Base-by-base conservation (phyloP, 2,329 filamentous ascomycete species). In the Colletotrichum higginsianum region DNA sequence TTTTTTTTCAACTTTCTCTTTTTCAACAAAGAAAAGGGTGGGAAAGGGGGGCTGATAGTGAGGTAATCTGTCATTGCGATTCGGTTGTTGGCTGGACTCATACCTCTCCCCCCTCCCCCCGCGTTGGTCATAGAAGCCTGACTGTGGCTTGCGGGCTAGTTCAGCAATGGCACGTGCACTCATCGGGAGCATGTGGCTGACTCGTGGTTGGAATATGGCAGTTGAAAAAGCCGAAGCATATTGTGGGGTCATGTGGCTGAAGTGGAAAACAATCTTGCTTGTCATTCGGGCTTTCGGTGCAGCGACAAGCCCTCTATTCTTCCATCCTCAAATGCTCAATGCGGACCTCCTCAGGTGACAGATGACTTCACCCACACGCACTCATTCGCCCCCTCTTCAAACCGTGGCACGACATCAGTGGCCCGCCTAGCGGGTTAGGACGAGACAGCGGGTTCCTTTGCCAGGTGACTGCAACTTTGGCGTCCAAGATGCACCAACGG, bases 351-450 rank as follows among this genome's bases (percentile, higher is more conserved):
- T 35, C 30, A 35, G 30, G 30, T 35, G 30, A 44, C 55, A 21
- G 35, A 58, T 65, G 44, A 52, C 66, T 63, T 63, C 49, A 53
- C 47, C 7, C 55, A 16, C 55, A 5, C 16, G 13, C 53, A 56
- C 42, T 7, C 23, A 18, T 16, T 44, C 7, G 38, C 53, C 38
- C 30, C n/a, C 46, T 35, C 21, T 42, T 8, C 46, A n/a, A 44
- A 61, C 57, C 68, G 68, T 62, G 68, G 67, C 64, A 62, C 67
- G 50, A 71, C 57, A 55, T 71, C 58, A 68, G 50, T 63, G 64
- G 64, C 46, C 65, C 58, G 53, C 53, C 35, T 23, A 26, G 26
- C 52, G 65, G 65, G 49, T 50, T 56, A 50, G 63, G 23, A 52
- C 26, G 15, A 52, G 23, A 49, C 50, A 38, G 18, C n/a, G 55